Evolutionary conservation across 192 early-diverging fungal species (phyloP).

Genomic region (Mycoemilia scoparia): DNA sequence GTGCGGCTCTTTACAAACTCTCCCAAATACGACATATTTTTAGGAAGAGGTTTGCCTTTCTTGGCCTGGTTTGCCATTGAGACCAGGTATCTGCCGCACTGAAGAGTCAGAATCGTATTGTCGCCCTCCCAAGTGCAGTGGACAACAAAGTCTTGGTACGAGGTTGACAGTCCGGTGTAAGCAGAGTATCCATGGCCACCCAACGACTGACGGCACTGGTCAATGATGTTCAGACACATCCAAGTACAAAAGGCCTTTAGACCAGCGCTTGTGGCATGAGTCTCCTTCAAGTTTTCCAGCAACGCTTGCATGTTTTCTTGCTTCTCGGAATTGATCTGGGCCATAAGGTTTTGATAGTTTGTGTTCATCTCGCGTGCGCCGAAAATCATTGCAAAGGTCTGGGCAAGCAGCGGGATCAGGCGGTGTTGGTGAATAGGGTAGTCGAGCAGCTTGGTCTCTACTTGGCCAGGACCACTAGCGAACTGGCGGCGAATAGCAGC

Average conservation of each 20-base stretch:
- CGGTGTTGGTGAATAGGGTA: conserved; percentile 89
- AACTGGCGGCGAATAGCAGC: conserved; percentile 86
- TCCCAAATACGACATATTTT: conserved; percentile 61
- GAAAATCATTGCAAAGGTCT: conserved; percentile 80
- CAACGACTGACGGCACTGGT: conserved; percentile 75
- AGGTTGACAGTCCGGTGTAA: conserved; percentile 72
- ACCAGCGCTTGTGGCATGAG: conserved; percentile 78
- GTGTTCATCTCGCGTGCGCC: conserved; percentile 64
- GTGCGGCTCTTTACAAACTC: conserved; percentile 18
- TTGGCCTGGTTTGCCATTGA: conserved; percentile 45
- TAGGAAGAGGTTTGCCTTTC: conserved; percentile 58
- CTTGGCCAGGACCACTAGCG: conserved; percentile 33
- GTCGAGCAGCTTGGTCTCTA: conserved; percentile 80
- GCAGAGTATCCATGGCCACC: conserved; percentile 89
- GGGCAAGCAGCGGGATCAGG: conserved; percentile 78
- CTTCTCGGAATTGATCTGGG: conserved; percentile 44
- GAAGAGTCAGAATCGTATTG: conserved; percentile 81
- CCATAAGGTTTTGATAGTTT: conserved; percentile 65
- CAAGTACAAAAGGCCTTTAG: conserved; percentile 90
- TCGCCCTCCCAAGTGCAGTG: conserved; percentile 82
- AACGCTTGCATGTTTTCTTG: conserved; percentile 35
- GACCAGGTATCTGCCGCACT: conserved; percentile 73
- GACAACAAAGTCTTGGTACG: conserved; percentile 77
- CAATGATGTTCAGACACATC: conserved; percentile 75
- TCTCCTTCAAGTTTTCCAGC: conserved; percentile 57